Percentiles rank a stretch among this genome's conserved stretches.
These are phyloP conservation scores for Ilex aquifolium DNA, from an alignment of 257 asterid genomes.

Conservation along the genomic window DNA sequence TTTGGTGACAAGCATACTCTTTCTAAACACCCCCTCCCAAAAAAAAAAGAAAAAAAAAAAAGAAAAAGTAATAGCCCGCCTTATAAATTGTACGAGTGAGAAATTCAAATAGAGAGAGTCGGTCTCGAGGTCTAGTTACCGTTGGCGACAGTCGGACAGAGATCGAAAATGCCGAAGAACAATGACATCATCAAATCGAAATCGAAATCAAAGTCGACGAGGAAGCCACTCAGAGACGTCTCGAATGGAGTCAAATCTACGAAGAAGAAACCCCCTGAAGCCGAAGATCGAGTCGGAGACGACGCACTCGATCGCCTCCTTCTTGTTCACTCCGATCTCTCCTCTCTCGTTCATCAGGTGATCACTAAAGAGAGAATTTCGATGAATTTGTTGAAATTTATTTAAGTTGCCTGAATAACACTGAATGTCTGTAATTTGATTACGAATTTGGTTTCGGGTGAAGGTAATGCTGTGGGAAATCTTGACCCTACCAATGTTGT, in stretches of 20 bases:
- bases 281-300: background rate
- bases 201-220: background rate
- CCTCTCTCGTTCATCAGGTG: conserved; percentile 59
- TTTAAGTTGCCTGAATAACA: no score
- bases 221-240: background rate
- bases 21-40: no score
- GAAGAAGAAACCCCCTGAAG: background rate
- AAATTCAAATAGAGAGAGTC: background rate
- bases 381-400: no score
- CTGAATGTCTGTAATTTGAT: no score
- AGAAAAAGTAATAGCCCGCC: no score
- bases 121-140: no score
- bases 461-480: background rate
- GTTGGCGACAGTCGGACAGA: background rate
- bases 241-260: background rate
- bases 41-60: no score
- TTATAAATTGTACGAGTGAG: no score
- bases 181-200: background rate
- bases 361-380: no score
- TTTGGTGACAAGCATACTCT: no score
- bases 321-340: conserved; percentile 63
- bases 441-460: background rate
- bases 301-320: conserved; percentile 63
- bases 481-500: no score
- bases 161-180: conserved; percentile 1